Evolutionary conservation across 108 stramenopile species (phyloP).

Genomic region (Skeletonema potamos): DNA sequence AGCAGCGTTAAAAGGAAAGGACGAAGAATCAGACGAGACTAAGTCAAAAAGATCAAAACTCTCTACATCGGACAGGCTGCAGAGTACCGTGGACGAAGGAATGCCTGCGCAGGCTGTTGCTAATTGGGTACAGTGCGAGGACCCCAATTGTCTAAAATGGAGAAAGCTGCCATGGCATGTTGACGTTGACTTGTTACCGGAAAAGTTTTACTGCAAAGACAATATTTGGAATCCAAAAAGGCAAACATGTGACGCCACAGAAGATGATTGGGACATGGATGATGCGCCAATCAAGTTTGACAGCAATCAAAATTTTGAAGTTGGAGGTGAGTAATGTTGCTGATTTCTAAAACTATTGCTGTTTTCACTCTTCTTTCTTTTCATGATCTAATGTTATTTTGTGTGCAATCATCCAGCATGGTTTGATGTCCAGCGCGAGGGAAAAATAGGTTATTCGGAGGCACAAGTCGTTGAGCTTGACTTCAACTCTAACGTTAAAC

Average conservation of each 20-base stretch:
- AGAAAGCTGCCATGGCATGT: slow-evolving; percentile 88
- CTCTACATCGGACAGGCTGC: slow-evolving; percentile 51
- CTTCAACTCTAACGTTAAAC: slow-evolving; percentile 49
- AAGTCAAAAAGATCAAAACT: slow-evolving; percentile 19
- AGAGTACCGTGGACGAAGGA: slow-evolving; percentile 79
- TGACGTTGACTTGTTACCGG: slow-evolving; percentile 77
- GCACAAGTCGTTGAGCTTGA: slow-evolving; percentile 69
- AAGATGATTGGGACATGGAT: slow-evolving; percentile 82
- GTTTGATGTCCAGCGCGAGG: slow-evolving; percentile 78
- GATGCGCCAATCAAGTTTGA: slow-evolving; percentile 50
- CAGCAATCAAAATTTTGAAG: slow-evolving; percentile 36
- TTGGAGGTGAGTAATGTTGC: slow-evolving; percentile 42
- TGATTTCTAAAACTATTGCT: no score
- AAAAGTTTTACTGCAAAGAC: slow-evolving; percentile 86
- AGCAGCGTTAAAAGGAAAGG: slow-evolving; percentile 34
- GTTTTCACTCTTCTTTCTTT: neutral
- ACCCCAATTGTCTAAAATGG: slow-evolving; percentile 87
- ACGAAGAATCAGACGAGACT: slow-evolving; percentile 10
- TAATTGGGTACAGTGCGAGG: slow-evolving; percentile 94
- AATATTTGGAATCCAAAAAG: slow-evolving; percentile 77
- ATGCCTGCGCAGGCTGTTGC: slow-evolving; percentile 86
- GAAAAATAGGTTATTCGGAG: slow-evolving; percentile 53
- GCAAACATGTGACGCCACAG: slow-evolving; percentile 69
- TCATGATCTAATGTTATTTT: neutral
- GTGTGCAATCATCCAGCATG: slow-evolving; percentile 43